Base-by-base conservation (phyloP, 371 early-diverging fungal species). In the Mortierella sp. region DNA sequence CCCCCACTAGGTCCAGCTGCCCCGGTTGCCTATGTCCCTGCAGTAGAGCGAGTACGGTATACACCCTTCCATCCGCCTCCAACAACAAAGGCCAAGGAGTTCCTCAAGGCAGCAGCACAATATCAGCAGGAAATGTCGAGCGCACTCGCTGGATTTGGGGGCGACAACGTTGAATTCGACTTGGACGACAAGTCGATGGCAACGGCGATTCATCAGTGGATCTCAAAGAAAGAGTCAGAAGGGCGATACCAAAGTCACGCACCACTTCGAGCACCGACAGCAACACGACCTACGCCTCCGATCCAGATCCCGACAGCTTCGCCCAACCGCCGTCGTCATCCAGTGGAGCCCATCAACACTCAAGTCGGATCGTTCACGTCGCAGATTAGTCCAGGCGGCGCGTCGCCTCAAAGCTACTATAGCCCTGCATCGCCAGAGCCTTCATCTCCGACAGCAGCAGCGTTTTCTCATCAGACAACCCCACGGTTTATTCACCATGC, bases 1-100 rank as follows among this genome's bases (percentile, higher is more conserved):
- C 88, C 90, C 0, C 82, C 88, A 44, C 48, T 89, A 31, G 91
- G 89, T 28, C 91, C 90, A 21, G 89, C 91, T 13, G 61, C 81
- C 26, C 91, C 91, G 1, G 78, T 89, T n/a, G 88, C 89, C 1
- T 91, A 91, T 75, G 88, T 91, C 40, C 90, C 91, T 40, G 91
- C 91, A n/a, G 83, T 88, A 1, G 90, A 90, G 71, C 88, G 91
- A 77, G 83, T 88, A 1, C 80, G 88, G 26, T 89, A 89, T 46
- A 83, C 88, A 24, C 82, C 89, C 11, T 89, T 89, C 61, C 79
- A 83, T 51, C 83, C 89, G 8, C 89, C 86, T 9, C 86, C 86
- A 21, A 86, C 86, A 24, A 79, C 82, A n/a, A 86, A 86, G 40
- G 86, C 86, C 1, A 81, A 86, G 9, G 86, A 86, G 57, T 86